phyloP scores from a whole-genome alignment of 495 filamentous ascomycete genomes.

The Tuber magnatum region DNA sequence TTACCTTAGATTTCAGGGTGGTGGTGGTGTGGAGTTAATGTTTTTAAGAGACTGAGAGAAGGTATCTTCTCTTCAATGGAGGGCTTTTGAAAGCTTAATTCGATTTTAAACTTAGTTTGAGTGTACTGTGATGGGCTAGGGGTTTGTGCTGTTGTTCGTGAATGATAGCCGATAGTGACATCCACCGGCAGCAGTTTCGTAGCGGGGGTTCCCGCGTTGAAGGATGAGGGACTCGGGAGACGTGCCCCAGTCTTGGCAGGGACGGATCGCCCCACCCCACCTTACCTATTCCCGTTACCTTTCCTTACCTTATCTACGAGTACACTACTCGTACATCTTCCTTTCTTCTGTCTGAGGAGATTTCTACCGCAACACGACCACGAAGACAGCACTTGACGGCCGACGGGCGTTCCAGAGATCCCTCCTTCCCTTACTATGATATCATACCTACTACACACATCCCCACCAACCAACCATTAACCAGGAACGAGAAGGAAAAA shows the following conservation, averaged over 20 bases:
- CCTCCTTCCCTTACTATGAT: neutral
- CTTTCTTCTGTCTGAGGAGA: neutral
- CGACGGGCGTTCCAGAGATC: neutral
- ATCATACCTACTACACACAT: neutral
- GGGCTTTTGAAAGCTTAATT: neutral
- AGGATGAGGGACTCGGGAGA: too few relatives aligned
- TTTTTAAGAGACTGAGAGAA: neutral
- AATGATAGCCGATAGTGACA: neutral
- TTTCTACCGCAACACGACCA: neutral
- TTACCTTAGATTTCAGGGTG: neutral
- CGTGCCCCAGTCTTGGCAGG: neutral
- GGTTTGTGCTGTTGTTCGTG: neutral
- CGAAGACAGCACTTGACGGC: neutral
- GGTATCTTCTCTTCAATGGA: neutral
- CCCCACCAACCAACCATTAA: neutral
- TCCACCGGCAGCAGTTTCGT: too few relatives aligned
- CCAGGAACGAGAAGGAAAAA: neutral
- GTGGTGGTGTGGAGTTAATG: neutral
- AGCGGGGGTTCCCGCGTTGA: too few relatives aligned
- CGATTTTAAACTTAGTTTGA: neutral
- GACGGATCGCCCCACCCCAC: neutral
- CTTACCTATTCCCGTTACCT: neutral
- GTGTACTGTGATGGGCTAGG: neutral
- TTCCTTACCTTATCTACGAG: neutral
- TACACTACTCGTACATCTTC: neutral